These are phyloP conservation scores for Heterobasidion parviporum DNA, from an alignment of 1,284 basidiomycete species.

Conservation along the genomic window DNA sequence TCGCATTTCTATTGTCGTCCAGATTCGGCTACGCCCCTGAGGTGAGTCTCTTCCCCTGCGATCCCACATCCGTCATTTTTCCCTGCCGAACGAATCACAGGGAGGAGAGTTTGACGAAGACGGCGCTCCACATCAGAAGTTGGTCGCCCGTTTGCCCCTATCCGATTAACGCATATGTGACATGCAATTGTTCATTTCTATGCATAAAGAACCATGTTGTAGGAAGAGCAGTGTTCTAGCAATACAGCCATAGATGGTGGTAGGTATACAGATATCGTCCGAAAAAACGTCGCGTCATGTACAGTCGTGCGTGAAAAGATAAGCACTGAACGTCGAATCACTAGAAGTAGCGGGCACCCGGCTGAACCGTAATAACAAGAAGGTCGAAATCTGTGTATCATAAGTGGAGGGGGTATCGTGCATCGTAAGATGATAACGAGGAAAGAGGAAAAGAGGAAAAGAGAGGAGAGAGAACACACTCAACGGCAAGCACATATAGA, in stretches of 20 bases:
- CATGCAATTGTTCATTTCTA: constrained; percentile 3
- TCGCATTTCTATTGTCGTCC: constrained; percentile 10
- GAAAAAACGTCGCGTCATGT: constrained; percentile 8
- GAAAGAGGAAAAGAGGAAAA: constrained; percentile 5
- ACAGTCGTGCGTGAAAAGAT: constrained; percentile 1
- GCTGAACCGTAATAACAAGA: neutral
- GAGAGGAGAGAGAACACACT: neutral
- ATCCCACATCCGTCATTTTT: constrained; percentile 7
- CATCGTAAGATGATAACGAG: neutral
- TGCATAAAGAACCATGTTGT: constrained; percentile 13
- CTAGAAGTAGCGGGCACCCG: neutral
- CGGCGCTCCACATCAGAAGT: constrained; percentile 72
- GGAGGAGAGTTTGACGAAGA: constrained; percentile 75
- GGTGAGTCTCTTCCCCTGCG: constrained; percentile 29
- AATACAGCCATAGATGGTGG: constrained; percentile 27
- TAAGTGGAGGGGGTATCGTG: neutral
- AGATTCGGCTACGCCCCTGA: constrained; percentile 67
- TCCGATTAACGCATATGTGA: constrained; percentile 8
- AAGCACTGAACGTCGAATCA: neutral
- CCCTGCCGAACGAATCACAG: constrained; percentile 25
- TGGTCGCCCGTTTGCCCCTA: constrained; percentile 50
- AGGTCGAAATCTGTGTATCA: neutral
- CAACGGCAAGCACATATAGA: neutral
- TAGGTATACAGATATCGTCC: constrained; percentile 24
- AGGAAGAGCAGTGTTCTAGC: constrained; percentile 22